Percentiles rank a stretch among this genome's conserved stretches.
Evolutionary conservation across 148 eudicot genomes (phyloP).

Genomic region (Rhododendron vialii): DNA sequence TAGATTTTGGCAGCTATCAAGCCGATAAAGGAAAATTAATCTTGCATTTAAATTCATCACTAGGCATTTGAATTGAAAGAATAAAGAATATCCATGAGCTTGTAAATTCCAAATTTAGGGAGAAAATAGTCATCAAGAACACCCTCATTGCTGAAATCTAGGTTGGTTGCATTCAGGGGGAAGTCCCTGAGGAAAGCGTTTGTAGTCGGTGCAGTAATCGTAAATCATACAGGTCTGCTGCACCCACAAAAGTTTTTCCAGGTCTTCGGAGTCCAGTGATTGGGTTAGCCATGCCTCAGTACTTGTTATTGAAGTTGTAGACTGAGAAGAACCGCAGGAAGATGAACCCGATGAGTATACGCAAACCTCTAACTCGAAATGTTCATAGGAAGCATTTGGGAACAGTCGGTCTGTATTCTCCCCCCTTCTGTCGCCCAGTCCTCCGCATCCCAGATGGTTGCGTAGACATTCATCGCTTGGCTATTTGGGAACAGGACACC

Average conservation of each 20-base stretch:
- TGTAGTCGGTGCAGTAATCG: slow-evolving; percentile 9
- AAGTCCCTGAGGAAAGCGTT: slow-evolving; percentile 7
- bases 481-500: slow-evolving; percentile 12
- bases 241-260: neutral
- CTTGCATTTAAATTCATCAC: neutral
- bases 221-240: slow-evolving; percentile 10
- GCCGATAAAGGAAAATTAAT: neutral
- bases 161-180: slow-evolving; percentile 8
- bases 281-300: slow-evolving; percentile 1
- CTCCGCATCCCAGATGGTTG: slow-evolving; percentile 13
- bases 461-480: slow-evolving; percentile 11
- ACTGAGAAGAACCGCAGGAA: neutral
- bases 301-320: neutral
- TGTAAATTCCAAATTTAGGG: neutral
- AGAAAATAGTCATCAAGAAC: neutral
- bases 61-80: neutral
- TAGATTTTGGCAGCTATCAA: neutral
- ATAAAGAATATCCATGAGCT: neutral
- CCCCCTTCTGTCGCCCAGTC: slow-evolving; percentile 18
- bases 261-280: neutral
- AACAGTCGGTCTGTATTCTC: slow-evolving; percentile 11
- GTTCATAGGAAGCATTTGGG: slow-evolving; percentile 6
- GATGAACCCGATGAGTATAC: neutral
- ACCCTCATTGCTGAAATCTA: neutral
- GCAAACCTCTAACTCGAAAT: slow-evolving; percentile 7